Conservation (phyloP, 2,329 filamentous ascomycete genomes). For the Fusarium denticulatum region DNA sequence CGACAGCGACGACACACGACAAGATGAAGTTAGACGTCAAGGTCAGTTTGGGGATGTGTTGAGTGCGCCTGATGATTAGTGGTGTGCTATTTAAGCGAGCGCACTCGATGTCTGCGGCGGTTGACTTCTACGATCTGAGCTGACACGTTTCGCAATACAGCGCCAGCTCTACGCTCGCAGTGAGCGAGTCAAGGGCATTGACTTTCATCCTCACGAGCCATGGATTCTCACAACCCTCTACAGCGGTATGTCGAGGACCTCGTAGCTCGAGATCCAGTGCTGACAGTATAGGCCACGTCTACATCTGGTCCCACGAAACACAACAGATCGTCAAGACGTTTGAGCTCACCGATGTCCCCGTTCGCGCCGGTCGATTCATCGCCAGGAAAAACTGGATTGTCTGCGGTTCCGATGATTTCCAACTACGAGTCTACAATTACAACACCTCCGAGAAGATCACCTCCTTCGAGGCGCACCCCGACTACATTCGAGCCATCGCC, state of each 20-base stretch:
- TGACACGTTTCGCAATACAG: constrained; percentile 47
- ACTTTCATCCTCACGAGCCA: constrained; percentile 96
- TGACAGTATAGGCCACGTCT: constrained; percentile 79
- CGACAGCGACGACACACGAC: constrained; percentile 37
- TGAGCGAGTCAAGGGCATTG: constrained; percentile 96
- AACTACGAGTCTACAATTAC: constrained; percentile 93
- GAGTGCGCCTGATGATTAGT: neutral
- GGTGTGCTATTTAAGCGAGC: neutral
- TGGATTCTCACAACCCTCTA: constrained; percentile 97
- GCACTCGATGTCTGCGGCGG: neutral
- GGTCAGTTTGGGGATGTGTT: constrained; percentile 42
- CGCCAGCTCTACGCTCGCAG: constrained; percentile 74
- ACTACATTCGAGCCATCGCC: constrained; percentile 97
- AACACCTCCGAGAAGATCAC: constrained; percentile 99
- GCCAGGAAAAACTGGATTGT: constrained; percentile 99
- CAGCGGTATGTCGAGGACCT: constrained; percentile 71
- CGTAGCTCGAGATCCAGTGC: neutral
- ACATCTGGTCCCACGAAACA: constrained; percentile 99
- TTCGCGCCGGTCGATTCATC: constrained; percentile 95
- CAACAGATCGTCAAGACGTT: constrained; percentile 98
- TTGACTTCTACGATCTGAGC: constrained; percentile 32
- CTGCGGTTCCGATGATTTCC: constrained; percentile 93
- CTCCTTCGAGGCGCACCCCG: constrained; percentile 95
- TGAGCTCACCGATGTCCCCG: constrained; percentile 97
- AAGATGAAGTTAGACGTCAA: constrained; percentile 57